These are phyloP conservation scores for Pythium utonaiense DNA, from an alignment of 352 stramenopile species.

Conservation along the genomic window DNA sequence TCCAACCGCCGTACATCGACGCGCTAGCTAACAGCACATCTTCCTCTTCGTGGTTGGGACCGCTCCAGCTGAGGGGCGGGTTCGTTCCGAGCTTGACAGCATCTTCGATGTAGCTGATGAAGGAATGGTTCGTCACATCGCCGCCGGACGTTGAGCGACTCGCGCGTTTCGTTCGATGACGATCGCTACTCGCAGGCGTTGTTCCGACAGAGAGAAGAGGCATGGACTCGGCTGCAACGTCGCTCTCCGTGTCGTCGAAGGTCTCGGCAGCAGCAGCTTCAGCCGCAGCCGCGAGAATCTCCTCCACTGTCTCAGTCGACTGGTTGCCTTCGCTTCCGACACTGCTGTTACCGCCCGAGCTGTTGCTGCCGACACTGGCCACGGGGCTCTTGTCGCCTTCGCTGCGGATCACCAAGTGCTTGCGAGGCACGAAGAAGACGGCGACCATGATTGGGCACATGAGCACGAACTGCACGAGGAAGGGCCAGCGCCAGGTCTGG, in stretches of 20 bases:
- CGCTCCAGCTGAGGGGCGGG: constrained; percentile 51
- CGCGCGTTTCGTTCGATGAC: constrained; percentile 5
- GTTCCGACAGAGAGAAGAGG: constrained; percentile 10
- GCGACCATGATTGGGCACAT: constrained; percentile 71
- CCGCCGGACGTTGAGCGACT: constrained; percentile 14
- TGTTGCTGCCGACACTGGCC: constrained; percentile 36
- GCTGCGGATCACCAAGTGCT: constrained; percentile 70
- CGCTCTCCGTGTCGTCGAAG: constrained; percentile 16
- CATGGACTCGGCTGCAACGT: constrained; percentile 12
- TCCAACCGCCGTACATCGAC: constrained; percentile 64
- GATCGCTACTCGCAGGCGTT: background rate
- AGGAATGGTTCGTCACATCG: constrained; percentile 14
- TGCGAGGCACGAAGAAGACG: constrained; percentile 80
- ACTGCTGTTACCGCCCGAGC: constrained; percentile 39
- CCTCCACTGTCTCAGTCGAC: constrained; percentile 31
- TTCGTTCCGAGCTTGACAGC: constrained; percentile 31
- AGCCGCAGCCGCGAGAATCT: constrained; percentile 20
- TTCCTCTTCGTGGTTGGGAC: constrained; percentile 65
- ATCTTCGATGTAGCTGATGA: constrained; percentile 45
- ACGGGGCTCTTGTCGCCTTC: constrained; percentile 42
- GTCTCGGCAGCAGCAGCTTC: constrained; percentile 8
- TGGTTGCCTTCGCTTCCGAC: constrained; percentile 43
- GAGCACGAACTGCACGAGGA: constrained; percentile 77
- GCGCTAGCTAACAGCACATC: constrained; percentile 70
- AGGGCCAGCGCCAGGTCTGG: constrained; percentile 81